Percentiles rank a stretch among this genome's conserved stretches.
Conservation (phyloP, 306 rosid genomes). For the Citrullus amarus region DNA sequence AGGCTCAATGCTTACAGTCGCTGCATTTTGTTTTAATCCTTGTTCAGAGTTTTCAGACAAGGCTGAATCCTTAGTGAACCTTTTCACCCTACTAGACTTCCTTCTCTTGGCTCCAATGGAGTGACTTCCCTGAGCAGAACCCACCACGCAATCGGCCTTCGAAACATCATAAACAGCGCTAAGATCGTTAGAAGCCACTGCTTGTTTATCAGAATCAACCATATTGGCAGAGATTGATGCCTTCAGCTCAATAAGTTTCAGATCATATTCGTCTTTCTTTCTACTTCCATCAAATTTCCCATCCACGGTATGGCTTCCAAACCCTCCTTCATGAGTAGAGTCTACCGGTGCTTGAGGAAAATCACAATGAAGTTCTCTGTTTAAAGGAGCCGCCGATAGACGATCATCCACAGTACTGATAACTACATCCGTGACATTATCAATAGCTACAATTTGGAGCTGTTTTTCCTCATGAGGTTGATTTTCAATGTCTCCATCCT, state of each 20-base stretch:
- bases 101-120: constrained; percentile 73
- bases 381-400: constrained; percentile 26
- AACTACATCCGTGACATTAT: constrained; percentile 34
- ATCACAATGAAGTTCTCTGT: not conserved
- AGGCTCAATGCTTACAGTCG: constrained; percentile 14
- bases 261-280: constrained; percentile 43
- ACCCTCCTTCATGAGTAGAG: constrained; percentile 25
- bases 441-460: constrained; percentile 26
- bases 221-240: constrained; percentile 22
- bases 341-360: constrained; percentile 27
- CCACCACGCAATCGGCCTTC: constrained; percentile 24
- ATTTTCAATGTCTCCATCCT: constrained; percentile 26
- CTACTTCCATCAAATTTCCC: constrained; percentile 15
- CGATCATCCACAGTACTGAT: constrained; percentile 18
- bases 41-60: constrained; percentile 11
- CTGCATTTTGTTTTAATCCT: constrained; percentile 23
- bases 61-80: constrained; percentile 46
- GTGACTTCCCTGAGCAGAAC: constrained; percentile 28
- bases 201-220: constrained; percentile 31
- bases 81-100: constrained; percentile 74
- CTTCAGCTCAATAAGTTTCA: constrained; percentile 66
- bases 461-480: constrained; percentile 53
- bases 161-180: constrained; percentile 19
- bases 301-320: not conserved
- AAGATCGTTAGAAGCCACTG: constrained; percentile 19